These are phyloP conservation scores for Claviceps purpurea DNA, from an alignment of 2,329 filamentous ascomycete species.

Conservation along the genomic window DNA sequence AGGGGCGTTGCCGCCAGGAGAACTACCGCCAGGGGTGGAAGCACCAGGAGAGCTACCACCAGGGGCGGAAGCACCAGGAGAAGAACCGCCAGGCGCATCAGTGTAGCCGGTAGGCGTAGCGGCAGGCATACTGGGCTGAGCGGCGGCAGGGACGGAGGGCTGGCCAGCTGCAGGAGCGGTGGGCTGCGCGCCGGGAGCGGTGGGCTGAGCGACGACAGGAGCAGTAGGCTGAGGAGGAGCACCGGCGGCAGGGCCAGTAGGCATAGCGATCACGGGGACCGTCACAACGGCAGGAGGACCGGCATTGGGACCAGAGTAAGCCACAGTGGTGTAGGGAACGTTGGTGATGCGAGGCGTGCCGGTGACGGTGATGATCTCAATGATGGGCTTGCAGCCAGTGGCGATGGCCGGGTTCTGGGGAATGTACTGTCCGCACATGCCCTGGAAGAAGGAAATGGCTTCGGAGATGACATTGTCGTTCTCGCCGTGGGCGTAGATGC, in stretches of 20 bases:
- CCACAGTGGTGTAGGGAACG: slow-evolving; percentile 37
- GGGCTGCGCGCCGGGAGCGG: neutral
- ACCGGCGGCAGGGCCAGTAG: slow-evolving; percentile 16
- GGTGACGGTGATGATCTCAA: slow-evolving; percentile 44
- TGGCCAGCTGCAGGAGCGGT: neutral
- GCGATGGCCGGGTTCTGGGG: slow-evolving; percentile 72
- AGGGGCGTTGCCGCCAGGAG: too few relatives aligned
- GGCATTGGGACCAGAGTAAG: slow-evolving; percentile 34
- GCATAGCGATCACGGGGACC: slow-evolving; percentile 40
- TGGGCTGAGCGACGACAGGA: slow-evolving; percentile 4
- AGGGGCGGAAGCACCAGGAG: neutral
- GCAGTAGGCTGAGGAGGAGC: slow-evolving; percentile 7
- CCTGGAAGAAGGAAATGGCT: slow-evolving; percentile 75
- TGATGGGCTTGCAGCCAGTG: slow-evolving; percentile 55
- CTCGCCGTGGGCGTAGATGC: slow-evolving; percentile 64
- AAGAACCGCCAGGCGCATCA: neutral
- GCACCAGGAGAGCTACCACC: neutral
- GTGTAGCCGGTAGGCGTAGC: neutral
- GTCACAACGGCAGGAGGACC: slow-evolving; percentile 31
- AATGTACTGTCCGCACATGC: slow-evolving; percentile 71
- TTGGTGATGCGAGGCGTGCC: slow-evolving; percentile 37
- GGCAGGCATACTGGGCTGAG: neutral
- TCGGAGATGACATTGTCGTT: slow-evolving; percentile 51
- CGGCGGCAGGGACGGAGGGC: neutral
- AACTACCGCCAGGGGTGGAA: neutral